Base-by-base conservation (phyloP, 176 grass and related monocot genomes). In the Rhynchospora breviuscula region DNA sequence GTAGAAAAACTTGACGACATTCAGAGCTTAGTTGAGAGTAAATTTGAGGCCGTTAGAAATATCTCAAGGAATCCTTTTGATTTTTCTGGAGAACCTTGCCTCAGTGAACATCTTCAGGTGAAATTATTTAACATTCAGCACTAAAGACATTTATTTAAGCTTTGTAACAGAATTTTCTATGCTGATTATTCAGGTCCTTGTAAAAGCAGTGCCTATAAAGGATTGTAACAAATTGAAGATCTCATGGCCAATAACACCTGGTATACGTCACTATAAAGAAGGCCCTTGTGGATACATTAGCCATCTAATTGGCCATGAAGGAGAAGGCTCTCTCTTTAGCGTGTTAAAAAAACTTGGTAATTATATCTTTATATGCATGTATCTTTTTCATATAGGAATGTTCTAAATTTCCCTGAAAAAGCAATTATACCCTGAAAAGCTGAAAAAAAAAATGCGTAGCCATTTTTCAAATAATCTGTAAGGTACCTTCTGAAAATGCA, bases 241-340 rank as follows among this genome's bases (percentile, higher is more conserved):
- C 81, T 40, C 91, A 26, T 98, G 91, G 93, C 95, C 95, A 62
- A 91, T 86, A 33, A 93, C 95, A 68, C 95, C 95, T 86, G 92
- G 84, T 79, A 31, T 98, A 68, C 80, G 35, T 9, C n/a, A 86
- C 77, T 98, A 98, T 77, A 95, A 93, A 81, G 92, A 98, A 90
- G 91, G 95, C 71, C 92, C 95, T 89, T 91, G 86, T 82, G 89
- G 23, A 79, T 98, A 95, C 35, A 31, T 95, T 65, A 67, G 92
- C 76, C 95, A 98, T 95, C 77, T 98, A 81, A 93, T 98, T 33
- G 91, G 92, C 14, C 95, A 98, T 89, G 91, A 95, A 98, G 95
- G 95, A 89, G 90, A 95, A 90, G 92, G 91, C 45, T 98, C 95
- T 88, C 87, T 95, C 59, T 98, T 95, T 93, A 93, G 87, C 73